phyloP scores from a whole-genome alignment of 768 basidiomycete genomes.

The Pisolithus tinctorius region DNA sequence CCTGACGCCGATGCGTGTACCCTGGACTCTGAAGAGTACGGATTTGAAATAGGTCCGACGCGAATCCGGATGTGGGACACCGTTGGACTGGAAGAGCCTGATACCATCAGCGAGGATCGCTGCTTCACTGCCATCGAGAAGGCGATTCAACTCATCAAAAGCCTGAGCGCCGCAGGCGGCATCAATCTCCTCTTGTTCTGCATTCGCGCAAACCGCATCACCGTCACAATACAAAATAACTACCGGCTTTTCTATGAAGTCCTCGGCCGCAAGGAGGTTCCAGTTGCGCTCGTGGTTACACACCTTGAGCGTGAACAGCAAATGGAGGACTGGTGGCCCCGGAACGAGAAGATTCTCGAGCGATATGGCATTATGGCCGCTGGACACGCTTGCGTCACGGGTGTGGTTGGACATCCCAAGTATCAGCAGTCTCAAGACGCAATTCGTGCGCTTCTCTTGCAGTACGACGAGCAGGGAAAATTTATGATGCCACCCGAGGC shows the following conservation, averaged over 20 bases:
- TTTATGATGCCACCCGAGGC: constrained; percentile 24
- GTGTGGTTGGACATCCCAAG: constrained; percentile 19
- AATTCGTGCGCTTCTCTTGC: constrained; percentile 13
- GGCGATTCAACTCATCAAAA: constrained; percentile 27
- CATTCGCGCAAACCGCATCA: constrained; percentile 33
- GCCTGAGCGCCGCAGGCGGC: constrained; percentile 25
- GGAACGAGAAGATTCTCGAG: constrained; percentile 17
- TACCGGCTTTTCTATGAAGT: constrained; percentile 22
- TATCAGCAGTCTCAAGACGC: constrained; percentile 24
- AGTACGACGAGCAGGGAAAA: constrained; percentile 21
- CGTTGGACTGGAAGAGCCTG: constrained; percentile 26
- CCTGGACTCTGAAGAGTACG: constrained; percentile 22
- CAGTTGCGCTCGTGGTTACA: constrained; percentile 33
- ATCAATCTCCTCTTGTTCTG: constrained; percentile 36
- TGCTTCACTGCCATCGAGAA: constrained; percentile 24
- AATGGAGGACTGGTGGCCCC: constrained; percentile 30
- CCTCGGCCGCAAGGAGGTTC: constrained; percentile 29
- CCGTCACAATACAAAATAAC: constrained; percentile 21
- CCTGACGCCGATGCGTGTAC: constrained; percentile 28
- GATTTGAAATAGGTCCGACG: constrained; percentile 15
- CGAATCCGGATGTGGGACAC: constrained; percentile 28
- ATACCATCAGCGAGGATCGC: constrained; percentile 9
- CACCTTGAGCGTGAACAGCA: constrained; percentile 29
- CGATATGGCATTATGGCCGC: constrained; percentile 14
- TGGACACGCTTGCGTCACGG: constrained; percentile 28